Conservation (phyloP, 805 yeast genomes). For the Teunomyces funiuensis region DNA sequence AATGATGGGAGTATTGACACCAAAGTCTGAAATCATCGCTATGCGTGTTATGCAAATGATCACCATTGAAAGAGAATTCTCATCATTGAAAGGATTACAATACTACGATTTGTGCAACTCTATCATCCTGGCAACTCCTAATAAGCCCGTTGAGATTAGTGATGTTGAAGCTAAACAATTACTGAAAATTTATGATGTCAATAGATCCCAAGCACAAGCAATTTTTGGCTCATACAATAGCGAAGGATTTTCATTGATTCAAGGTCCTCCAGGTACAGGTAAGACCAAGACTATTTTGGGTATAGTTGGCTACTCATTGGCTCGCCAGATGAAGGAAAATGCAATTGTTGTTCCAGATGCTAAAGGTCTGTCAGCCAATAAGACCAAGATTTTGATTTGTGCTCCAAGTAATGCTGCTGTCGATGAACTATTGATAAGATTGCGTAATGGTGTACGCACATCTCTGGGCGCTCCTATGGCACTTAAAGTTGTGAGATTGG, state of each 20-base stretch:
- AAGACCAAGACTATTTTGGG: slow-evolving; percentile 96
- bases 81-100: slow-evolving; percentile 76
- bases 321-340: slow-evolving; percentile 26
- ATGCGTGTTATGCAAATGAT: slow-evolving; percentile 82
- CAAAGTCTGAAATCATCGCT: slow-evolving; percentile 63
- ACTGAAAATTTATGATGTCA: slow-evolving; percentile 56
- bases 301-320: slow-evolving; percentile 74
- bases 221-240: slow-evolving; percentile 67
- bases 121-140: slow-evolving; percentile 67
- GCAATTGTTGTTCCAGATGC: slow-evolving; percentile 26
- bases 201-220: slow-evolving; percentile 89
- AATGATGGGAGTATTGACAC: slow-evolving; percentile 56
- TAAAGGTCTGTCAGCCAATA: slow-evolving; percentile 7
- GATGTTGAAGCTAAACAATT: slow-evolving; percentile 43
- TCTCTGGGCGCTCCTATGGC: slow-evolving; percentile 51
- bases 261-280: slow-evolving; percentile 98
- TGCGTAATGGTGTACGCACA: slow-evolving; percentile 67
- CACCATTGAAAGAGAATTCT: slow-evolving; percentile 89
- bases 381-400: slow-evolving; percentile 73
- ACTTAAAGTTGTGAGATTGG: slow-evolving; percentile 81
- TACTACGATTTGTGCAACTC: slow-evolving; percentile 75
- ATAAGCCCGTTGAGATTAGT: slow-evolving; percentile 34
- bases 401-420: slow-evolving; percentile 99
- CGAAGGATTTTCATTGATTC: slow-evolving; percentile 85
- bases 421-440: slow-evolving; percentile 85